Evolutionary conservation across 2,329 filamentous ascomycete genomes (phyloP), one percentile per base, ranked within the genome.

Genomic region (Arachnomyces sp.): DNA sequence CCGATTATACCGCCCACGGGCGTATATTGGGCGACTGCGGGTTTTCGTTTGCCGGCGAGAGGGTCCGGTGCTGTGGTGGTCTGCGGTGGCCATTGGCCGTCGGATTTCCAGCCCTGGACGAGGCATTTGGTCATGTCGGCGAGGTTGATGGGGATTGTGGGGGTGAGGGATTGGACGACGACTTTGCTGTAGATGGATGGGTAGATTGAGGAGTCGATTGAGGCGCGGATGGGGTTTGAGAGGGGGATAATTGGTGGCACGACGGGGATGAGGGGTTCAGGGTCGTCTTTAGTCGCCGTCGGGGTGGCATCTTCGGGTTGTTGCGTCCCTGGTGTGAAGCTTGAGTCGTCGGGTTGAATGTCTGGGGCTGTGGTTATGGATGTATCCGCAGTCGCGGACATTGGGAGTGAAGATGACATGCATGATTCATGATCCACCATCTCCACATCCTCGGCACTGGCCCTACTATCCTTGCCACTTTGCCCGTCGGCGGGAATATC

Each of bases 91-190:
- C 90, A 96, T 61, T 94, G 86, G 12, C 88, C 89, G 53, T 92
- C 86, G 31, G 85, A 75, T 61, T 93, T 94, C 90, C 90, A 95
- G 32, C 90, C 90, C 18, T 82, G 74, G 1, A 96, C 88, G 49
- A 90, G 84, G 9, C 85, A 79, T 7, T 79, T 75, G 15, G 85
- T 78, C 67, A 95, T 81, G 52, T 94, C 86, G 20, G 74, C 68
- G 0, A 96, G 74, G 52, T 94, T 95, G 55, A 95, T 83, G 3
- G 90, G 90, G 12, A 93, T 85, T 1, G 83, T 82, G 0, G 90
- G 90, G 2, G 87, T 85, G 48, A 92, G 75, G 29, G 73, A 76
- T 54, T 90, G 81, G 1, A 88, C 61, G 31, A 95, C 80, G 37
- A 94, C 82, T 64, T 94, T 94, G 57, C 84, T 82, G 68, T 94